Conservation (phyloP, 2,329 filamentous ascomycete species). For the Alternaria novae-zelandiae region DNA sequence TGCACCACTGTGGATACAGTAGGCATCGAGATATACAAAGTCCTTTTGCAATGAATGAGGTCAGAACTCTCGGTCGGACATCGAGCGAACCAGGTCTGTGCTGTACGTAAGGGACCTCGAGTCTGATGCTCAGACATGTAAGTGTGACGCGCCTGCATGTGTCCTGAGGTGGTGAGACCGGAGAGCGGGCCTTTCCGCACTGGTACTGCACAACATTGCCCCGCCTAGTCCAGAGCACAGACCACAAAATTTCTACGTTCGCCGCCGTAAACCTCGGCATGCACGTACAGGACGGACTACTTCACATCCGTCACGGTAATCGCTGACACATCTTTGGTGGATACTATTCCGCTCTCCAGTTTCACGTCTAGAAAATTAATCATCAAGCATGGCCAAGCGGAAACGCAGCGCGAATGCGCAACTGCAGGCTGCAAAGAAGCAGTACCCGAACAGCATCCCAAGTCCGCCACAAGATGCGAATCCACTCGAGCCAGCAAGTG, state of each 20-base stretch:
- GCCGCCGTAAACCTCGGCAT: constrained; percentile 3
- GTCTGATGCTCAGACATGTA: not conserved
- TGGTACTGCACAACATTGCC: not conserved
- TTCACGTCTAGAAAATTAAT: not conserved
- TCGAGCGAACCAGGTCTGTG: not conserved
- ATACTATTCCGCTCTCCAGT: not conserved
- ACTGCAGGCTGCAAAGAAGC: constrained; percentile 30
- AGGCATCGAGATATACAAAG: not conserved
- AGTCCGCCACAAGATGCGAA: constrained; percentile 35
- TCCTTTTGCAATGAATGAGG: not conserved
- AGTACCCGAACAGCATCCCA: constrained; percentile 25
- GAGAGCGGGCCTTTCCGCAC: not conserved
- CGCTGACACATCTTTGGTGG: not conserved
- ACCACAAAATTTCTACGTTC: constrained; percentile 7
- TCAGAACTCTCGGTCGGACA: not conserved
- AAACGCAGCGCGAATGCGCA: constrained; percentile 35
- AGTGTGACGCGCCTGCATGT: not conserved
- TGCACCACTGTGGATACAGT: not conserved
- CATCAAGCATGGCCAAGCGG: constrained; percentile 32
- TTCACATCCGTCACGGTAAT: not conserved
- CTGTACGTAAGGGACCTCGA: not conserved
- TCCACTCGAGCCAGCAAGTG: constrained; percentile 54
- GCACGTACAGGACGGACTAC: not conserved
- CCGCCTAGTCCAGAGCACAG: constrained; percentile 7
- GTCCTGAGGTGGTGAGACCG: not conserved